phyloP scores from a whole-genome alignment of 805 yeast genomes.

The Metschnikowia baotianmanensis region DNA sequence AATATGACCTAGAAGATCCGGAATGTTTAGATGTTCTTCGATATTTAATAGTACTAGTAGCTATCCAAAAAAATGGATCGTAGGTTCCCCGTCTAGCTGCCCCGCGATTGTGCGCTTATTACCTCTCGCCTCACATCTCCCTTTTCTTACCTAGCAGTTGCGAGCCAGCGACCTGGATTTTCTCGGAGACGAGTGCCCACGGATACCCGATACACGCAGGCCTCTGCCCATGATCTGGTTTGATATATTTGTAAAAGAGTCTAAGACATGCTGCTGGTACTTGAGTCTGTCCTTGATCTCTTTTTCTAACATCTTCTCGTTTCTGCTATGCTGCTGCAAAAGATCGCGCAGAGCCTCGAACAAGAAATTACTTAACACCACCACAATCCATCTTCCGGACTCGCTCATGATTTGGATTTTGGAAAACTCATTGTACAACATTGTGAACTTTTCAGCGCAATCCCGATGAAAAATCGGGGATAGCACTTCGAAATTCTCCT shows the following conservation, averaged over 20 bases:
- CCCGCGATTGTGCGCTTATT: too few species aligned
- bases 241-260: conserved; percentile 11
- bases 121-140: too few species aligned
- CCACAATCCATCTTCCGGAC: conserved; percentile 2
- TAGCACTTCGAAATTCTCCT: conserved; percentile 12
- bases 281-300: conserved; percentile 14
- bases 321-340: conserved; percentile 10
- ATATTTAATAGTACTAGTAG: too few species aligned
- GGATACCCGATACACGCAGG: conserved; percentile 9
- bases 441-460: conserved; percentile 13
- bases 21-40: too few species aligned
- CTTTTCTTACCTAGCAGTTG: too few species aligned
- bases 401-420: conserved; percentile 4
- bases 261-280: conserved; percentile 17
- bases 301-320: conserved; percentile 12
- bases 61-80: too few species aligned
- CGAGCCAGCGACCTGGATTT: neutral
- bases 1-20: too few species aligned
- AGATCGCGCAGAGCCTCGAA: conserved; percentile 12
- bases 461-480: conserved; percentile 13
- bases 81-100: too few species aligned
- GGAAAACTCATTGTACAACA: conserved; percentile 9
- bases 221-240: conserved; percentile 12
- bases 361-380: conserved; percentile 11
- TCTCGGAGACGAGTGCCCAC: conserved; percentile 13